These are phyloP conservation scores for Remersonia thermophila DNA, from an alignment of 2,329 filamentous ascomycete species.

Conservation along the genomic window DNA sequence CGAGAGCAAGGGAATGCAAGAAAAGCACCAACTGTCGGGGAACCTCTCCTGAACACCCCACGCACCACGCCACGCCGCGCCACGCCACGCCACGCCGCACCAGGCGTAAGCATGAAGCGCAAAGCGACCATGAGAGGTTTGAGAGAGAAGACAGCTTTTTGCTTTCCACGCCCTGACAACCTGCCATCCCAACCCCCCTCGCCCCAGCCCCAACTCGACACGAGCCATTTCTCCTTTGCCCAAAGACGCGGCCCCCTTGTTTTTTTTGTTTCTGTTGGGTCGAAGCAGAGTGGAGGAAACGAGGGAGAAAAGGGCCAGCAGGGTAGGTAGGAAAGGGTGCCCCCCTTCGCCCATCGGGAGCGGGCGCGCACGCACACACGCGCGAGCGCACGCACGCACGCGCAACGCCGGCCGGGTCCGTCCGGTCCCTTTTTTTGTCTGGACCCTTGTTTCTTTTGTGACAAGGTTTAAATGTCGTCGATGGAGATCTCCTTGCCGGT, in stretches of 20 bases:
- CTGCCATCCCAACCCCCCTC: no score
- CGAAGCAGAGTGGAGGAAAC: background rate
- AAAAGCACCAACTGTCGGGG: slow-evolving; percentile 20
- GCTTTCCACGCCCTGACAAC: slow-evolving; percentile 16
- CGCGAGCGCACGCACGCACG: no score
- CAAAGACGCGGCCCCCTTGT: no score
- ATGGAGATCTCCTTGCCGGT: slow-evolving; percentile 76
- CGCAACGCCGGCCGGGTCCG: no score
- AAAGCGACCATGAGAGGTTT: slow-evolving; percentile 23
- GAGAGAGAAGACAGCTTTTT: slow-evolving; percentile 53
- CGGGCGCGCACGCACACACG: no score
- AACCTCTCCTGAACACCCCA: slow-evolving; percentile 9
- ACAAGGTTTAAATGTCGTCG: slow-evolving; percentile 71
- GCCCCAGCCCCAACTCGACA: no score
- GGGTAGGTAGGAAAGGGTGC: slow-evolving; percentile 10
- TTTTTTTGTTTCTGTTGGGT: no score
- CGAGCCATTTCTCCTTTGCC: no score
- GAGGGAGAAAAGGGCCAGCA: slow-evolving; percentile 9
- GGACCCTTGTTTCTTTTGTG: background rate
- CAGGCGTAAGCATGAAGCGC: background rate
- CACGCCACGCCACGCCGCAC: background rate
- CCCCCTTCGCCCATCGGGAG: background rate
- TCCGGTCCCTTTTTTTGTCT: no score
- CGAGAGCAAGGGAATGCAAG: background rate
- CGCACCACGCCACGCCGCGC: background rate